Evolutionary conservation across 257 asterid species (phyloP).

Genomic region (Penstemon barbatus): DNA sequence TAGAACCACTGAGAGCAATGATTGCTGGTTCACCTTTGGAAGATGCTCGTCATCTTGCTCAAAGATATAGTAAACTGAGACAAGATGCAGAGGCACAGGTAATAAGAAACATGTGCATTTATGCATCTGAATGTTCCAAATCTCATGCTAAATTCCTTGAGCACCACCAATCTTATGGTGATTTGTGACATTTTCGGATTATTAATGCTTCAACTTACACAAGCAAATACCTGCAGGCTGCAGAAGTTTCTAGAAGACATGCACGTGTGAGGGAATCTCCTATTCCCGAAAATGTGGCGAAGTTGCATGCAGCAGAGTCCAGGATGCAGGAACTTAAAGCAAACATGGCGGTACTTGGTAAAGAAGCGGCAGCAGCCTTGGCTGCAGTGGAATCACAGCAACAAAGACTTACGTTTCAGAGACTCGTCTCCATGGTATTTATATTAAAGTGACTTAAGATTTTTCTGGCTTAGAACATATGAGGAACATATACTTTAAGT

Average conservation of each 20-base stretch:
- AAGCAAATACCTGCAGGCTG: conserved; percentile 56
- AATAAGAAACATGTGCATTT: conserved; percentile 25
- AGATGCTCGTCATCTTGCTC: conserved; percentile 99
- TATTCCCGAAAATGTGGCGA: conserved; percentile 87
- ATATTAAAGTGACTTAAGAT: conserved; percentile 21
- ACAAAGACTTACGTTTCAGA: conserved; percentile 93
- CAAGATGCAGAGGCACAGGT: conserved; percentile 99
- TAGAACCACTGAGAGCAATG: conserved; percentile 96
- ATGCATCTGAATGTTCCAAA: background rate
- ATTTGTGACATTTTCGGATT: background rate
- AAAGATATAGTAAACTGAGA: conserved; percentile 92
- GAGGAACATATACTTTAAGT: conserved; percentile 17
- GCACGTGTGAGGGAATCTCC: conserved; percentile 97
- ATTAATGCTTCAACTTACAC: conserved; percentile 10
- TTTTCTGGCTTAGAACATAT: conserved; percentile 7
- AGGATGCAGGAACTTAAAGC: conserved; percentile 93
- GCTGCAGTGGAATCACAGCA: conserved; percentile 96
- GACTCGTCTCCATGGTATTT: conserved; percentile 85
- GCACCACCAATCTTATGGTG: conserved; percentile 24
- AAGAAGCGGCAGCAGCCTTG: conserved; percentile 94
- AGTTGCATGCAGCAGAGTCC: conserved; percentile 86
- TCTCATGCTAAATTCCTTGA: conserved; percentile 11
- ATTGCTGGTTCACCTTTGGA: conserved; percentile 77
- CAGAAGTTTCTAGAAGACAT: conserved; percentile 89
- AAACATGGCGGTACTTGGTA: conserved; percentile 94